These are phyloP conservation scores for Cutaneotrichosporon sp. DNA, from an alignment of 1,284 basidiomycete species.

Conservation along the genomic window DNA sequence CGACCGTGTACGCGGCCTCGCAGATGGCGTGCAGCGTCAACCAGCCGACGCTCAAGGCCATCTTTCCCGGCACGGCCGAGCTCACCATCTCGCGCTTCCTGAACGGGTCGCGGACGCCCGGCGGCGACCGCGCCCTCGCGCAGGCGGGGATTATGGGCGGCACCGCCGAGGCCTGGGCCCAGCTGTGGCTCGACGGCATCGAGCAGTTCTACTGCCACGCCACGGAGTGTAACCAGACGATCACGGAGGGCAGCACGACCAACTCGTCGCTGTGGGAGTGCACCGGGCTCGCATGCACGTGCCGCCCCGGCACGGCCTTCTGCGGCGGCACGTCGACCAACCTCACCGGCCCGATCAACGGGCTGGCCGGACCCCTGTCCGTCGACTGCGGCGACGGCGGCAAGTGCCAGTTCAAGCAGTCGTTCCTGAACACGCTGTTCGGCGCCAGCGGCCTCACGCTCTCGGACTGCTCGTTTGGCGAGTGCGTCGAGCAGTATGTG, in stretches of 20 bases:
- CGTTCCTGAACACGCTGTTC: constrained; percentile 65
- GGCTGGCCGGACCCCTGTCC: constrained; percentile 50
- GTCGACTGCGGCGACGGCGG: constrained; percentile 66
- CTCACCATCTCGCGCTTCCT: constrained; percentile 76
- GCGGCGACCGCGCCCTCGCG: constrained; percentile 37
- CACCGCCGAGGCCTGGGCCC: constrained; percentile 64
- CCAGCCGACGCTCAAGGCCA: constrained; percentile 73
- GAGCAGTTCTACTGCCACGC: constrained; percentile 79
- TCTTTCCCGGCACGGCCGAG: constrained; percentile 68
- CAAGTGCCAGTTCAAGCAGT: constrained; percentile 75
- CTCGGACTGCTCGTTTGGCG: constrained; percentile 73
- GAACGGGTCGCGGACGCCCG: constrained; percentile 66
- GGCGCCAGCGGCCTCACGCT: constrained; percentile 70
- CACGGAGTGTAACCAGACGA: constrained; percentile 66
- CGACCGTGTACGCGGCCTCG: constrained; percentile 35
- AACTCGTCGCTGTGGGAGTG: constrained; percentile 65
- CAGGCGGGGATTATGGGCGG: constrained; percentile 55
- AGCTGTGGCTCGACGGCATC: constrained; percentile 77
- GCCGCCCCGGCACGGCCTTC: constrained; percentile 67
- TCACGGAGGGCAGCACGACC: constrained; percentile 32
- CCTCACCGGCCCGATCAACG: constrained; percentile 62
- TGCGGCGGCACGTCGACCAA: constrained; percentile 61
- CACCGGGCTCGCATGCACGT: constrained; percentile 69
- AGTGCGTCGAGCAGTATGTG: constrained; percentile 77
- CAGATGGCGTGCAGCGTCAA: constrained; percentile 53